These are phyloP conservation scores for Urochloa ruziziensis DNA, from an alignment of 176 grass and related monocot species.

Conservation along the genomic window DNA sequence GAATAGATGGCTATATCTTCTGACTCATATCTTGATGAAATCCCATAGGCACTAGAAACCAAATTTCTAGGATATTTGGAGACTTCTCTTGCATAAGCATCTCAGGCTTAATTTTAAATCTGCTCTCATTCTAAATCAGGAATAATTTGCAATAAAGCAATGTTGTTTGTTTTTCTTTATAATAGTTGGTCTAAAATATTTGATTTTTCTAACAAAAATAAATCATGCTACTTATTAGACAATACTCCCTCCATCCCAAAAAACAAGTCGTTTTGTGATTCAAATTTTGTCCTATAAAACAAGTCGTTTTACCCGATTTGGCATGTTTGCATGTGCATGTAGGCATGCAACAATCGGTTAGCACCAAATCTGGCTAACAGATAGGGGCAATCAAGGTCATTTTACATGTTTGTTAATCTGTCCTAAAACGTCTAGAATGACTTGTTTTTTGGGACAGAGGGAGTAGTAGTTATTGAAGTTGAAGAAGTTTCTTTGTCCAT, in stretches of 20 bases:
- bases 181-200: neutral
- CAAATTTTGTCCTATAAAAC: too few species aligned
- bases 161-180: neutral
- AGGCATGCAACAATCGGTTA: too few species aligned
- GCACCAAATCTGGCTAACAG: too few species aligned
- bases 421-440: too few species aligned
- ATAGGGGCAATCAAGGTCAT: too few species aligned
- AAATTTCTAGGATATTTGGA: slow-evolving; percentile 22
- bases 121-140: neutral
- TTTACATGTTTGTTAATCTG: too few species aligned
- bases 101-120: neutral
- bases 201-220: neutral
- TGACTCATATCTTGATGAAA: neutral
- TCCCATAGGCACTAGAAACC: neutral
- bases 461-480: neutral
- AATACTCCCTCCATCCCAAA: too few species aligned
- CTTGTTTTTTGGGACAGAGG: too few species aligned
- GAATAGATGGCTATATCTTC: slow-evolving; percentile 4
- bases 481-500: neutral
- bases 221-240: neutral
- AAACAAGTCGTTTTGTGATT: too few species aligned
- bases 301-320: too few species aligned
- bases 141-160: neutral
- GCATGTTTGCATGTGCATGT: too few species aligned
- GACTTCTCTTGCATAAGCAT: slow-evolving; percentile 20